phyloP scores from a whole-genome alignment of 768 basidiomycete species.

The Tulasnella sp. region DNA sequence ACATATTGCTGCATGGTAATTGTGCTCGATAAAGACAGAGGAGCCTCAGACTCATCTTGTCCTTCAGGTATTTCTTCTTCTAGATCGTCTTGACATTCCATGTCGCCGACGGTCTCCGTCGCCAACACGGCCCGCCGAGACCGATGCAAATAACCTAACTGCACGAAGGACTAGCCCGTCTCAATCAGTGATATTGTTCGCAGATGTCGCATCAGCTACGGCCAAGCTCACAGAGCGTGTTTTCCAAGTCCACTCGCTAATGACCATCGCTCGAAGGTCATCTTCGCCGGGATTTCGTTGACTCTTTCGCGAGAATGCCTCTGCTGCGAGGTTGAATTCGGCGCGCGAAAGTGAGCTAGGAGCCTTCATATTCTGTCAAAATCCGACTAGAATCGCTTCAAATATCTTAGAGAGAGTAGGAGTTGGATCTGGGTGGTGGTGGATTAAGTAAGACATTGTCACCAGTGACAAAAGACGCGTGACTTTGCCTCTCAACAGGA shows the following conservation, averaged over 20 bases:
- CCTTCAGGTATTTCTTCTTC: background rate
- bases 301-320: background rate
- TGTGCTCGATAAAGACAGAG: constrained; percentile 19
- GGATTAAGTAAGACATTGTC: background rate
- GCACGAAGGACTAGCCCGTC: background rate
- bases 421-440: background rate
- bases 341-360: background rate
- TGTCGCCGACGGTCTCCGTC: background rate
- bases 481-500: background rate
- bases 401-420: background rate
- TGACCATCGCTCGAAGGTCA: background rate
- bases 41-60: constrained; percentile 33
- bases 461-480: background rate
- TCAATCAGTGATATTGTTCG: no score
- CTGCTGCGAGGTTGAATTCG: background rate
- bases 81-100: background rate
- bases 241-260: background rate
- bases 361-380: background rate
- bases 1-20: constrained; percentile 45
- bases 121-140: background rate
- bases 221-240: background rate
- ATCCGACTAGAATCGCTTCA: background rate
- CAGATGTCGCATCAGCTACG: background rate
- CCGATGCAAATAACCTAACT: background rate
- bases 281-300: background rate